phyloP scores from a whole-genome alignment of 768 basidiomycete genomes.

The Xerocomellus dryophilus region DNA sequence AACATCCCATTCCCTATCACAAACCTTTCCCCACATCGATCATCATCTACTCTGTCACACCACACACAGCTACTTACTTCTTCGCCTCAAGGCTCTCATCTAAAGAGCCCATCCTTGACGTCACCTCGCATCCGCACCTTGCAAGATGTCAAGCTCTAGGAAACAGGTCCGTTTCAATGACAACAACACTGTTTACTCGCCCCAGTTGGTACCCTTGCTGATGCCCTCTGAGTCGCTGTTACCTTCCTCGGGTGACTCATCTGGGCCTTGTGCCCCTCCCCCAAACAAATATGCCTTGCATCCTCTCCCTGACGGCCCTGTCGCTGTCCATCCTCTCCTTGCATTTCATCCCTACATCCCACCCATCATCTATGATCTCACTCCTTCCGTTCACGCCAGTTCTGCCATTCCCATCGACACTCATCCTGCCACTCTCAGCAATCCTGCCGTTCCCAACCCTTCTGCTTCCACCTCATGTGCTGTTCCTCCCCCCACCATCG shows the following conservation, averaged over 20 bases:
- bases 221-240: conserved; percentile 29
- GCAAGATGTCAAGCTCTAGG: conserved; percentile 18
- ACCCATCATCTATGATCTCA: conserved; percentile 17
- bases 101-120: conserved; percentile 10
- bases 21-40: conserved; percentile 2
- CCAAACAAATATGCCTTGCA: conserved; percentile 22
- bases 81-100: conserved; percentile 7
- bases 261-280: conserved; percentile 24
- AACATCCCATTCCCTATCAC: conserved; percentile 5
- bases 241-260: conserved; percentile 29
- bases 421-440: too few species aligned
- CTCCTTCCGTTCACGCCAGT: too few species aligned
- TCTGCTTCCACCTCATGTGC: too few species aligned
- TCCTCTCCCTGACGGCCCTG: too few species aligned
- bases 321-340: conserved; percentile 31
- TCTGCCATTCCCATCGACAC: too few species aligned
- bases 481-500: too few species aligned
- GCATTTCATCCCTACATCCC: conserved; percentile 26
- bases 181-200: conserved; percentile 33
- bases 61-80: conserved; percentile 24
- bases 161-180: conserved; percentile 34
- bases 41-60: conserved; percentile 18
- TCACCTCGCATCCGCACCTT: conserved; percentile 2
- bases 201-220: conserved; percentile 25
- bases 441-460: too few species aligned